Evolutionary conservation across 768 basidiomycete genomes (phyloP).

Genomic region (Sporobolomyces pararoseus): DNA sequence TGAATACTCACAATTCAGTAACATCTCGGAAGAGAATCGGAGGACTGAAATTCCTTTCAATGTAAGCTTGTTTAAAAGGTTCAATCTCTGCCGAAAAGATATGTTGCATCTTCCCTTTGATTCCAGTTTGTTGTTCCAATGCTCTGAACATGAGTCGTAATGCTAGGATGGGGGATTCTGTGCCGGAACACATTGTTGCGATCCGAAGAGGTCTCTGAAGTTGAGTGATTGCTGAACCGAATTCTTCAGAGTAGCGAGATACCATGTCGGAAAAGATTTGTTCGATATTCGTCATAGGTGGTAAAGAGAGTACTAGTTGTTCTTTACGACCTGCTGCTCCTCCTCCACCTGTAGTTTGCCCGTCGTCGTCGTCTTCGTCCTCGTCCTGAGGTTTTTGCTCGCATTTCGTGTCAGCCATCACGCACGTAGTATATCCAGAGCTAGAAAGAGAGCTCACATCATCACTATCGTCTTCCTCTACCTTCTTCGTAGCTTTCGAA

Average conservation of each 20-base stretch:
- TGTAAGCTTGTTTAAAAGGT: constrained; percentile 81
- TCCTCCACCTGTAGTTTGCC: not conserved
- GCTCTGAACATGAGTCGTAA: constrained; percentile 76
- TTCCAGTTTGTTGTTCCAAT: constrained; percentile 63
- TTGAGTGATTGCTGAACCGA: constrained; percentile 46
- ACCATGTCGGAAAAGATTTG: constrained; percentile 74
- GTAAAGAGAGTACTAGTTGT: constrained; percentile 46
- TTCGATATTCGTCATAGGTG: constrained; percentile 69
- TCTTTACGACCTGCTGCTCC: not conserved
- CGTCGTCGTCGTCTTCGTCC: constrained; percentile 3
- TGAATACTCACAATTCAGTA: constrained; percentile 65
- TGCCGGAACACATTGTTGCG: constrained; percentile 93
- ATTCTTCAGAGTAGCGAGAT: constrained; percentile 57
- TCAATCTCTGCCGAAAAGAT: constrained; percentile 64
- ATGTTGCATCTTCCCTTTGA: constrained; percentile 68
- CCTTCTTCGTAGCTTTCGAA: not conserved
- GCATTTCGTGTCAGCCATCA: too few species aligned
- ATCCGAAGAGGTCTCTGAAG: constrained; percentile 73
- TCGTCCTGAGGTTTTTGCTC: not conserved
- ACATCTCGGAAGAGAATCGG: constrained; percentile 91
- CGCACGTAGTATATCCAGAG: too few species aligned
- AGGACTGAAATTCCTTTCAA: constrained; percentile 90
- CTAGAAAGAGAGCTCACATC: not conserved
- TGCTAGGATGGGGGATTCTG: constrained; percentile 88
- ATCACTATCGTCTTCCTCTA: constrained; percentile 2